Conservation (phyloP, 495 filamentous ascomycete genomes). For the Trichodelitschia bisporula region DNA sequence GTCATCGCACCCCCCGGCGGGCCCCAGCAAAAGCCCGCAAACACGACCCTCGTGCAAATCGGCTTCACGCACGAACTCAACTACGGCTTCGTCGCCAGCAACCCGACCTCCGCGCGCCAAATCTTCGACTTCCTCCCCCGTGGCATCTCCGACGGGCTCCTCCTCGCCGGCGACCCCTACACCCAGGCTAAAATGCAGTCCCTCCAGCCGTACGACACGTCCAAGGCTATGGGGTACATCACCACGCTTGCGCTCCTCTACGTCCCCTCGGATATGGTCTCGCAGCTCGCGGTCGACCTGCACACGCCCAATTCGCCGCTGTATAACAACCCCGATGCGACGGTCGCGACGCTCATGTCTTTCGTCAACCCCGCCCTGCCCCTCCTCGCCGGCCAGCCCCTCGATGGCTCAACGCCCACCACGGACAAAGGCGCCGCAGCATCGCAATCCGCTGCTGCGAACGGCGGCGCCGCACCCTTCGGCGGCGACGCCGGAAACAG, state of each 20-base stretch:
- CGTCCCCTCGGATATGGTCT: conserved; percentile 41
- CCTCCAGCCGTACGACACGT: conserved; percentile 59
- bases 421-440: conserved; percentile 20
- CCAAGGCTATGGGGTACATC: conserved; percentile 41
- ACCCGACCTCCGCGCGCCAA: conserved; percentile 48
- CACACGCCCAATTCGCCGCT: conserved; percentile 40
- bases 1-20: conserved; percentile 45
- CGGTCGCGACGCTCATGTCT: conserved; percentile 40
- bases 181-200: conserved; percentile 37
- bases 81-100: conserved; percentile 54
- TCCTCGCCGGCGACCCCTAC: conserved; percentile 14
- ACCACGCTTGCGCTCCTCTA: conserved; percentile 58
- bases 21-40: conserved; percentile 24
- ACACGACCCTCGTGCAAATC: conserved; percentile 51
- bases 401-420: conserved; percentile 8
- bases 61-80: conserved; percentile 62
- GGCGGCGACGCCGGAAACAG: conserved; percentile 24
- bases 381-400: conserved; percentile 31
- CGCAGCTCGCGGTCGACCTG: conserved; percentile 35
- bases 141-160: conserved; percentile 44
- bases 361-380: conserved; percentile 74
- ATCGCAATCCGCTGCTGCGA: too few species aligned
- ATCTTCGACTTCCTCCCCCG: conserved; percentile 63
- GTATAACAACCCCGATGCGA: conserved; percentile 38
- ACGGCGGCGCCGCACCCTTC: too few species aligned